A percentile compares a stretch with the other conserved stretches of the same genome.
Conservation (phyloP, 148 eudicot species). For the Rhododendron vialii region DNA sequence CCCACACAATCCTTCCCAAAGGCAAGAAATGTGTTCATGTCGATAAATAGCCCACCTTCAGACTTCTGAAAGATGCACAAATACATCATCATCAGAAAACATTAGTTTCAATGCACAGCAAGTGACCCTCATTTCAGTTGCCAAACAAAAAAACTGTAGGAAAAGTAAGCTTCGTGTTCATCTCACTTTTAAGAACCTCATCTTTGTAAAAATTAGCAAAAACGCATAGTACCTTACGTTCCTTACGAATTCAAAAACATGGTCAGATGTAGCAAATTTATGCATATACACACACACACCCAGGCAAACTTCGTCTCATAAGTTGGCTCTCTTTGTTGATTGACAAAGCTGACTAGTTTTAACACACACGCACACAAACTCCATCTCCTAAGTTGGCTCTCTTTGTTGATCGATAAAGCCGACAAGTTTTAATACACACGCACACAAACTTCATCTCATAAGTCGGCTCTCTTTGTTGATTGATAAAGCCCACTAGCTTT, state of each 20-base stretch:
- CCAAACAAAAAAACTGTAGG: background rate
- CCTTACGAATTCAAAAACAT: background rate
- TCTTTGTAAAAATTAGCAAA: background rate
- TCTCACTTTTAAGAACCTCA: background rate
- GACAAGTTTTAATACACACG: background rate
- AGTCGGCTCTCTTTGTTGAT: background rate
- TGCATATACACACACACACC: background rate
- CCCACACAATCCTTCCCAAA: conserved; percentile 80
- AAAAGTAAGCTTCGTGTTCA: background rate
- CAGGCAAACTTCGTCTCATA: background rate
- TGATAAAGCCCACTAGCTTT: background rate
- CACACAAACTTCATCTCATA: background rate
- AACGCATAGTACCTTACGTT: background rate
- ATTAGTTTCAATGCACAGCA: background rate
- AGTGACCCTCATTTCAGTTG: background rate
- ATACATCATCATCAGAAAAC: background rate
- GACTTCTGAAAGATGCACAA: conserved; percentile 58
- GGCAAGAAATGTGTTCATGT: conserved; percentile 88
- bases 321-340: background rate
- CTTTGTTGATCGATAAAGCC: background rate
- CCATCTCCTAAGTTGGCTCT: background rate
- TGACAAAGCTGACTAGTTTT: background rate
- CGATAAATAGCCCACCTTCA: conserved; percentile 85
- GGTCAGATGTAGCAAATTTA: background rate
- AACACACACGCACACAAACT: background rate